Percentiles rank a stretch among this genome's conserved stretches.
phyloP scores from a whole-genome alignment of 2,329 filamentous ascomycete genomes.

The Lachnellula cervina region DNA sequence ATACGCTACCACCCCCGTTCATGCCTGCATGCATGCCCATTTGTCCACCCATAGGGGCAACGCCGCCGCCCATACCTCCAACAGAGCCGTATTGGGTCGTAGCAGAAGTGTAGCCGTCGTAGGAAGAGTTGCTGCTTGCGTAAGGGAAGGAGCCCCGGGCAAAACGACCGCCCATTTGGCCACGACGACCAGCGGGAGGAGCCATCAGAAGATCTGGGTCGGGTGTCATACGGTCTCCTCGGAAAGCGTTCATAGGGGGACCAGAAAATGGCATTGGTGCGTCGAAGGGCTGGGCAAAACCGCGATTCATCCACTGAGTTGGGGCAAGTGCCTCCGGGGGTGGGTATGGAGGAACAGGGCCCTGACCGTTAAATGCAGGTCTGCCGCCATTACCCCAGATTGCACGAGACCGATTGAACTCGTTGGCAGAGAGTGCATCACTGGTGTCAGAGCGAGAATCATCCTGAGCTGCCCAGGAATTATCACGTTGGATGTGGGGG shows the following conservation, averaged over 20 bases:
- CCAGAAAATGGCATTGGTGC: conserved; percentile 23
- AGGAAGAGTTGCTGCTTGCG: conserved; percentile 31
- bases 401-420: conserved; percentile 49
- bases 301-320: conserved; percentile 44
- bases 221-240: conserved; percentile 26
- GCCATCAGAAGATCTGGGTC: conserved; percentile 28
- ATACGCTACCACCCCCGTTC: conserved; percentile 23
- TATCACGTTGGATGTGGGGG: conserved; percentile 36
- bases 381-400: conserved; percentile 50
- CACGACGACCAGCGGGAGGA: conserved; percentile 23
- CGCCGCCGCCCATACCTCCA: conserved; percentile 21
- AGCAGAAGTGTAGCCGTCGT: conserved; percentile 29
- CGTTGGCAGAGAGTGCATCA: conserved; percentile 47
- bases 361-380: conserved; percentile 31
- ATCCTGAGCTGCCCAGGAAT: conserved; percentile 48
- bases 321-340: conserved; percentile 33
- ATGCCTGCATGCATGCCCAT: conserved; percentile 22
- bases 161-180: conserved; percentile 23
- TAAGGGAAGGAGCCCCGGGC: conserved; percentile 28
- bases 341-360: conserved; percentile 23
- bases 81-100: conserved; percentile 28
- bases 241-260: conserved; percentile 24
- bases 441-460: conserved; percentile 54
- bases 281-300: conserved; percentile 31
- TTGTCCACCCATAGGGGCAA: conserved; percentile 17